Conservation (phyloP, 495 filamentous ascomycete genomes). For the Trichoderma reesei region DNA sequence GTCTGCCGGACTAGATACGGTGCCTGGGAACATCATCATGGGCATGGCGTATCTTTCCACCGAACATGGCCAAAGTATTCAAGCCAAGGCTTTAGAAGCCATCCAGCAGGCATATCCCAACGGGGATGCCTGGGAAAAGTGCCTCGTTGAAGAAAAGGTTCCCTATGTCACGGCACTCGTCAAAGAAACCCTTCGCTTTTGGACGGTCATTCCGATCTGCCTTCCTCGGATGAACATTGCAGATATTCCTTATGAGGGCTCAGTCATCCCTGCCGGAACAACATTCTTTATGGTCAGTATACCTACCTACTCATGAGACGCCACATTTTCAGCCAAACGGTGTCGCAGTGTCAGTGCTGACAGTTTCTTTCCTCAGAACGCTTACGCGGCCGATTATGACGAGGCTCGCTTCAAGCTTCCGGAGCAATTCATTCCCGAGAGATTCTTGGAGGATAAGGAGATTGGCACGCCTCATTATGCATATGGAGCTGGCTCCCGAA, state of each 20-base stretch:
- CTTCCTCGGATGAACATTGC: constrained; percentile 56
- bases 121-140: constrained; percentile 55
- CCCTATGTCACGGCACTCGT: constrained; percentile 61
- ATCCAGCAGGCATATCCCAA: constrained; percentile 57
- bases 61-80: constrained; percentile 50
- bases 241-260: constrained; percentile 50
- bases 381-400: constrained; percentile 63
- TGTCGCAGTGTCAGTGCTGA: neutral
- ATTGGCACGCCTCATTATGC: constrained; percentile 59
- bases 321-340: neutral
- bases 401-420: constrained; percentile 53
- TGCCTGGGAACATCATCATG: constrained; percentile 61
- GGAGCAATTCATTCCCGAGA: constrained; percentile 49
- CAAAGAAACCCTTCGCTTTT: constrained; percentile 62
- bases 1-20: constrained; percentile 59
- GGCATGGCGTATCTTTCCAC: constrained; percentile 61
- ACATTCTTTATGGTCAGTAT: constrained; percentile 52
- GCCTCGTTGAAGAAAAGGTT: constrained; percentile 58
- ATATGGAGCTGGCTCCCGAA: constrained; percentile 60
- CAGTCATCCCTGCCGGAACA: constrained; percentile 52
- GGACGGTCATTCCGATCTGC: constrained; percentile 65
- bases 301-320: neutral
- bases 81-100: constrained; percentile 51
- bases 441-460: constrained; percentile 50
- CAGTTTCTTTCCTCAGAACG: constrained; percentile 35